These are phyloP conservation scores for Calophaca sinica DNA, from an alignment of 306 rosid genomes.

Conservation along the genomic window DNA sequence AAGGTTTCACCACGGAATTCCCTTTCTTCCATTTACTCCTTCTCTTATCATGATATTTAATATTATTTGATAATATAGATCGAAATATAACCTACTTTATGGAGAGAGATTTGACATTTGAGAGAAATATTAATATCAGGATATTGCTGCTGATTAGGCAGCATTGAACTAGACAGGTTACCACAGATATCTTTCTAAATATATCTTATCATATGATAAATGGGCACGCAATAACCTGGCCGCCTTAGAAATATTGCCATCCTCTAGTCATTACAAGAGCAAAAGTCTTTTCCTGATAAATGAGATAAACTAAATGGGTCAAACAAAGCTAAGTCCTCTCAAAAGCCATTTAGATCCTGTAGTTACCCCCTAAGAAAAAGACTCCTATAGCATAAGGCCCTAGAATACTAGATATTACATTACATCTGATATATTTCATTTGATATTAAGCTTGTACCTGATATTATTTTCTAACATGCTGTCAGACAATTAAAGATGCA, in stretches of 20 bases:
- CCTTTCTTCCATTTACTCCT: constrained; percentile 18
- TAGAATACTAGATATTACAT: too few species aligned
- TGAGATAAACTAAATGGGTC: too few species aligned
- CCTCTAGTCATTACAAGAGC: not conserved
- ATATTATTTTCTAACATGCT: constrained; percentile 32
- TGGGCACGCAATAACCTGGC: constrained; percentile 8
- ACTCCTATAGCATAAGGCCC: too few species aligned
- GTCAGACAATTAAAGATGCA: constrained; percentile 21
- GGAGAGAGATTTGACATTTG: constrained; percentile 20
- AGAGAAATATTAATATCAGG: not conserved
- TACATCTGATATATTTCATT: not conserved
- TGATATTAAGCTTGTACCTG: constrained; percentile 12
- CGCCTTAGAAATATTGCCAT: constrained; percentile 16
- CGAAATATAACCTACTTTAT: not conserved
- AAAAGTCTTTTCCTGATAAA: not conserved
- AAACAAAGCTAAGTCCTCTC: too few species aligned
- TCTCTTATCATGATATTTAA: constrained; percentile 39
- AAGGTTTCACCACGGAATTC: constrained; percentile 60
- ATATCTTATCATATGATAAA: constrained; percentile 23
- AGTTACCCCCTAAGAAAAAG: too few species aligned
- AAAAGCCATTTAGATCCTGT: too few species aligned
- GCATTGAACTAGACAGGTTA: constrained; percentile 13
- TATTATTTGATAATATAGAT: not conserved
- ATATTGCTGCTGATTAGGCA: constrained; percentile 16
- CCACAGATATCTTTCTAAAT: not conserved